Base-by-base conservation (phyloP, 805 yeast genomes). In the Candida xyloterini region DNA sequence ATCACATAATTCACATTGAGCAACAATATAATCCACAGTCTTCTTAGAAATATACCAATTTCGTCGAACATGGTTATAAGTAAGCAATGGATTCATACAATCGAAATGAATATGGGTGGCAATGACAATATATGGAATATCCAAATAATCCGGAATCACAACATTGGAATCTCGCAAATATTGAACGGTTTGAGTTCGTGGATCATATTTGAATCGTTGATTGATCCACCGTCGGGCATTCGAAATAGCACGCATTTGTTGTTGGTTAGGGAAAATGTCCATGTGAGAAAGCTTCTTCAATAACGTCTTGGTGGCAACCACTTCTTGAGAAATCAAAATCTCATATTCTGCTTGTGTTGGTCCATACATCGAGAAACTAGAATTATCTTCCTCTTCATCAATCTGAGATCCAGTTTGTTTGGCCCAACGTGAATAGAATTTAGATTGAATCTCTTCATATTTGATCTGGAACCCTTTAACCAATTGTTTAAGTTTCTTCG, bases 151-250 rank as follows among this genome's bases (percentile, higher is more conserved):
- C 14, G 65, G 62, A 11, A 58, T 55, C 11, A 52, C 42, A 10
- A 58, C 55, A 33, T 57, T 48, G 8, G 54, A 34, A 40, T 58
- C 61, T 14, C 62, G 40, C 40, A 57, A 33, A 28, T 58, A 58
- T 24, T 44, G 53, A n/a, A 58, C 61, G 21, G 50, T 39, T 15
- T 44, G 44, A 2, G 44, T 32, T 3, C 23, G 21, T 7, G 44
- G 25, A 33, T 57, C 52, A 27, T 35, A 53, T 32, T 50, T 53
- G 41, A 58, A 58, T 35, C 63, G 43, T 42, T 58, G 63, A 37
- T 58, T 58, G 44, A 58, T 58, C 63, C 63, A 58, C 33, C 63
- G 46, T 34, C 63, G 33, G 7, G 63, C 60, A 34, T 57, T 56
- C 5, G 63, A 56, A 18, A 58, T 50, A 10, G 56, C 51, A 33